Conservation (phyloP, 768 basidiomycete genomes). For the Neoboletus magnificus region DNA sequence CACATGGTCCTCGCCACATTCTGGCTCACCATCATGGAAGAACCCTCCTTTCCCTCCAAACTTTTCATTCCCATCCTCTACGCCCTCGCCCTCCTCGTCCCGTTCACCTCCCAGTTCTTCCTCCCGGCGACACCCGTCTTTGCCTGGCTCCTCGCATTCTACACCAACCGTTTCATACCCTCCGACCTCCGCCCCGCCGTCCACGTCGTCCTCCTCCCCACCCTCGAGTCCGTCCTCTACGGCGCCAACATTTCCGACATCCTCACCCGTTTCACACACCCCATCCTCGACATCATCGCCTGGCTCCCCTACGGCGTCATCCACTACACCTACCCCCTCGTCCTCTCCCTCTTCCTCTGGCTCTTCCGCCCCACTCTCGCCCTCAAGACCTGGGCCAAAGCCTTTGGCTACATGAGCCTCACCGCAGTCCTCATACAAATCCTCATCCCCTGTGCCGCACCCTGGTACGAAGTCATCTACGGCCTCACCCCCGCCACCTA, state of each 20-base stretch:
- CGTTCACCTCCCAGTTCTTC: constrained; percentile 89
- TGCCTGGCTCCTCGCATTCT: constrained; percentile 83
- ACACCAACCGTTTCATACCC: constrained; percentile 84
- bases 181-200: constrained; percentile 71
- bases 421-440: constrained; percentile 86
- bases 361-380: constrained; percentile 80
- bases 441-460: constrained; percentile 87
- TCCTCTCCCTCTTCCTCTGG: constrained; percentile 85
- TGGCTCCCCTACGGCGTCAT: constrained; percentile 97
- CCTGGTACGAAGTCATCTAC: constrained; percentile 97
- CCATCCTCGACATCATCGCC: constrained; percentile 86
- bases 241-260: constrained; percentile 98
- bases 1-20: constrained; percentile 61
- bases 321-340: constrained; percentile 85
- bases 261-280: constrained; percentile 91
- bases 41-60: constrained; percentile 68
- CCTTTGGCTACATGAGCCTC: constrained; percentile 93
- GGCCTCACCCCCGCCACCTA: constrained; percentile 96
- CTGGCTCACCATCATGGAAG: constrained; percentile 72
- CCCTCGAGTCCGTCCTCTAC: constrained; percentile 91
- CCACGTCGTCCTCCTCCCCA: constrained; percentile 90
- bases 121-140: constrained; percentile 84
- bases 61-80: constrained; percentile 75
- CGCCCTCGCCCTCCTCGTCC: constrained; percentile 65
- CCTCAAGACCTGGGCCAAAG: constrained; percentile 79